Evolutionary conservation across 495 filamentous ascomycete genomes (phyloP), one percentile per base, ranked within the genome.

Genomic region (Tetracladium setigerum): DNA sequence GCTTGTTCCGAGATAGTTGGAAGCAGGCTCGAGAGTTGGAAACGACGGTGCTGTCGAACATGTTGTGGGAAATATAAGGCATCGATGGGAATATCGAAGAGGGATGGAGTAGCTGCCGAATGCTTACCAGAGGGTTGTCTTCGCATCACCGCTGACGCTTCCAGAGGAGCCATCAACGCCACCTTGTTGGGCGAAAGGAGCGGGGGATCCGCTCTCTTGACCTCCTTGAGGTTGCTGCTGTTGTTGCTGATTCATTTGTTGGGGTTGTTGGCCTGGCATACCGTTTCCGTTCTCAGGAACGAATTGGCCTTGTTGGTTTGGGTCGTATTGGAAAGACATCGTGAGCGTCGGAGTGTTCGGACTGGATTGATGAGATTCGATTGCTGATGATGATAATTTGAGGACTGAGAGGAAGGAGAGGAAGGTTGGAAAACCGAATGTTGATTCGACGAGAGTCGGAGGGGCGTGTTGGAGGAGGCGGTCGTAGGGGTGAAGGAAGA

Each of bases 101-200:
- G 18, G 40, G 13, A 27, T 8, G 17, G n/a, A n/a, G 5, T 6
- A n/a, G 11, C 9, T 11, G 27, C n/a, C 6, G 16, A 34, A 2
- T 49, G 70, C 83, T 54, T 74, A 88, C 85, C 86, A 90, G 52
- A 90, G 77, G 24, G 86, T 90, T 30, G 86, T 90, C 77, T 90
- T 90, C 44, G 73, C 74, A 54, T 86, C 83, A 22, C 54, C 62
- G 47, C 72, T 67, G 49, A 73, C 73, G 49, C 71, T 76, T 43
- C 69, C 71, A 56, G 63, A 67, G 32, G 61, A 62, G 46, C 62
- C 63, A 18, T 59, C 59, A 47, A 54, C 50, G 14, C 57, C 56
- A 38, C 53, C 53, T 53, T 60, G 57, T 24, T 57, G 53, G 24
- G 53, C 49, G 39, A 60, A 60, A 2, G 57, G 53, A 38, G 65